Evolutionary conservation across 352 stramenopile genomes (phyloP), one percentile per base, ranked within the genome.

Genomic region (Phytophthora sansomeana): DNA sequence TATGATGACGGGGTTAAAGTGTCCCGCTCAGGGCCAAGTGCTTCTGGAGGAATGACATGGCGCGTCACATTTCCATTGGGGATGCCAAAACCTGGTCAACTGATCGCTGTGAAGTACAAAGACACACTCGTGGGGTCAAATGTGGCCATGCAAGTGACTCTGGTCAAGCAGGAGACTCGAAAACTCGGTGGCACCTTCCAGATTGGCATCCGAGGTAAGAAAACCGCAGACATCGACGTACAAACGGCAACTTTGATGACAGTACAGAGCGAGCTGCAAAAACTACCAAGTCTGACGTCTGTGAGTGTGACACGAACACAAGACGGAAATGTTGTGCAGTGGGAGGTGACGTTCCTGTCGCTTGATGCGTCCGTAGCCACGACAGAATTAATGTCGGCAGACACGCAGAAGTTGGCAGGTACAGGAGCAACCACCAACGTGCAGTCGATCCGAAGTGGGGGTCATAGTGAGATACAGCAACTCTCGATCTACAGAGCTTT

Each of bases 1-100:
- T 62, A 61, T n/a, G 80, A 84, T 21, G 42, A 65, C 7, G 77
- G 80, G 6, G 70, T 95, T 0, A 58, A 65, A 4, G 85, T 96
- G 16, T 74, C 77, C 6, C 73, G 77, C 17, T 69, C 53, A 47
- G 60, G 61, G 33, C 51, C 78, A 4, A 62, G 79, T 67, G 36
- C 35, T 8, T 54, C 67, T 11, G 70, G 75, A 9, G 67, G 79
- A 9, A 79, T 80, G 66, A 79, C 58, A 10, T 90, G 85, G 82
- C 55, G 46, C 35, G 69, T 92, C 14, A 87, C 83, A 26, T 87
- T 92, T 38, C 81, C 83, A 6, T 59, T 81, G 6, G 64, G 61
- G 3, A 56, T 89, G 17, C 29, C 33, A 19, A 62, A 80, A 52
- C 77, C 81, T 24, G 29, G 26, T 5, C 63, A 77, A 30, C 8